These are phyloP conservation scores for Citrus inodora DNA, from an alignment of 345 rosid species.

Conservation along the genomic window DNA sequence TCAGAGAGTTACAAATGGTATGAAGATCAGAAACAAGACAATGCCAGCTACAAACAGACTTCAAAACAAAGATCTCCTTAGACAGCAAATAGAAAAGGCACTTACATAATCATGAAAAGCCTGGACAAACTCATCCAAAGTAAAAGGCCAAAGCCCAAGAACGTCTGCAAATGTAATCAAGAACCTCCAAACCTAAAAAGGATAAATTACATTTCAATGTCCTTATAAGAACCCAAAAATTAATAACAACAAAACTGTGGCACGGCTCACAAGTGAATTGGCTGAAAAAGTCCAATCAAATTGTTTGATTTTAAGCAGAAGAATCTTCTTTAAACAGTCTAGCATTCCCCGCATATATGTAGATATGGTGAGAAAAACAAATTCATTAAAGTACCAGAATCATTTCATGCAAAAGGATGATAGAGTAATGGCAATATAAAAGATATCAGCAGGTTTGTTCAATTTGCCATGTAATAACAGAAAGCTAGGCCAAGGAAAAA, in stretches of 20 bases:
- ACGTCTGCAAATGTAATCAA: slow-evolving; percentile 74
- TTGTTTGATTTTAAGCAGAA: background rate
- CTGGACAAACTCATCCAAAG: slow-evolving; percentile 85
- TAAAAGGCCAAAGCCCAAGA: slow-evolving; percentile 92
- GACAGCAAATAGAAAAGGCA: background rate
- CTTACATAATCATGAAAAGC: slow-evolving; percentile 88
- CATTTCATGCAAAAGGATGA: background rate
- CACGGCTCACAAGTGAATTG: background rate
- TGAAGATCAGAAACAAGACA: background rate
- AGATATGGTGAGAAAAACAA: background rate
- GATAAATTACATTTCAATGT: slow-evolving; percentile 12
- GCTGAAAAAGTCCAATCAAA: background rate
- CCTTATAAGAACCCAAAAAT: background rate
- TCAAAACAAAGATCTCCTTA: slow-evolving; percentile 1
- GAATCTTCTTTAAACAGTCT: background rate
- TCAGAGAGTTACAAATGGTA: slow-evolving; percentile 12
- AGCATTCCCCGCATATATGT: background rate
- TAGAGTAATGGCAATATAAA: slow-evolving; percentile 1
- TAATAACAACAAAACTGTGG: background rate
- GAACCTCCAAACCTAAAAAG: slow-evolving; percentile 80
- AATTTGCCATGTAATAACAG: background rate
- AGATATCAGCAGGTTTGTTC: background rate
- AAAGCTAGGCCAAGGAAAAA: background rate
- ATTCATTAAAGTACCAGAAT: background rate
- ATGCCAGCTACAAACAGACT: background rate